A percentile compares a stretch with the other conserved stretches of the same genome.
Conservation (phyloP, 2,329 filamentous ascomycete species). For the Clonostachys chloroleuca region DNA sequence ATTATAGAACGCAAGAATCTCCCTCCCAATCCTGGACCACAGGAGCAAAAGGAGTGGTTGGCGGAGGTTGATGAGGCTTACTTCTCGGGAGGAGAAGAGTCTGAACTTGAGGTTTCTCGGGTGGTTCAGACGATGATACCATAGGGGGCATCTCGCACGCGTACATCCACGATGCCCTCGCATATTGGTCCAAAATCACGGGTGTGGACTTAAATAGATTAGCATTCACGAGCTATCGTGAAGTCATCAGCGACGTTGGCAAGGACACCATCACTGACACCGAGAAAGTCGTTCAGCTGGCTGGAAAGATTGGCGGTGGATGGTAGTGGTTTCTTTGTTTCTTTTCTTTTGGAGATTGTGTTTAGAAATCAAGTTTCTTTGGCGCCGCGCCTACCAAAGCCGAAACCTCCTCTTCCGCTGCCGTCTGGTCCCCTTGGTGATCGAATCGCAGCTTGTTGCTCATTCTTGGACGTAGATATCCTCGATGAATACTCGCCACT, state of each 20-base stretch:
- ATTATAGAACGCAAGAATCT: slow-evolving; percentile 43
- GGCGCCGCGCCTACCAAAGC: slow-evolving; percentile 63
- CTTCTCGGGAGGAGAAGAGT: slow-evolving; percentile 65
- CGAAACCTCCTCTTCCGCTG: slow-evolving; percentile 73
- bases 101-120: slow-evolving; percentile 22
- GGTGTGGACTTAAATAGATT: slow-evolving; percentile 68
- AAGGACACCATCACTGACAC: slow-evolving; percentile 65
- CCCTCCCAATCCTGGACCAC: slow-evolving; percentile 57
- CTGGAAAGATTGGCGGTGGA: slow-evolving; percentile 86
- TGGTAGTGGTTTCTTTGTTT: slow-evolving; percentile 55
- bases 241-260: slow-evolving; percentile 93
- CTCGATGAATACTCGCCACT: slow-evolving; percentile 31
- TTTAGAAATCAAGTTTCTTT: slow-evolving; percentile 23
- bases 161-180: slow-evolving; percentile 63
- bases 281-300: slow-evolving; percentile 81
- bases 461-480: slow-evolving; percentile 40
- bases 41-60: slow-evolving; percentile 84
- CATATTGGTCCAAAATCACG: slow-evolving; percentile 72
- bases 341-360: slow-evolving; percentile 9
- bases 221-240: slow-evolving; percentile 81
- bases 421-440: slow-evolving; percentile 75
- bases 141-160: slow-evolving; percentile 63
- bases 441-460: slow-evolving; percentile 66
- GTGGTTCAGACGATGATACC: slow-evolving; percentile 21
- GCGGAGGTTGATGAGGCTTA: slow-evolving; percentile 84